phyloP scores from a whole-genome alignment of 1,284 basidiomycete genomes.

The Cutaneotrichosporon cavernicola region DNA sequence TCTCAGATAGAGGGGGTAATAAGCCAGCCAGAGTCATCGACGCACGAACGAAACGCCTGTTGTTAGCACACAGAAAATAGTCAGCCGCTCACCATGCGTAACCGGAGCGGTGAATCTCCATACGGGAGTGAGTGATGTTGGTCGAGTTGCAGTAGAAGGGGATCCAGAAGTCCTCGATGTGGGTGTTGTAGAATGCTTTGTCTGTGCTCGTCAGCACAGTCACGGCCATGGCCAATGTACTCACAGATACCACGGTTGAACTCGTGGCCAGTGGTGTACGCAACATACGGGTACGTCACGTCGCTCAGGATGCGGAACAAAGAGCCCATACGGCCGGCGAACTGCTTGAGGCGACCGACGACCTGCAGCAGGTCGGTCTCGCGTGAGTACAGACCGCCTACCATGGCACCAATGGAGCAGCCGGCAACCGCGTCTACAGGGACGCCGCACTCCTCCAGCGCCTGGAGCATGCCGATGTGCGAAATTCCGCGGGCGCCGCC shows the following conservation, averaged over 20 bases:
- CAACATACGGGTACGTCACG: constrained; percentile 93
- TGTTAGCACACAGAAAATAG: constrained; percentile 25
- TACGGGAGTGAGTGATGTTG: constrained; percentile 94
- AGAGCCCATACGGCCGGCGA: constrained; percentile 86
- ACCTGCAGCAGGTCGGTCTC: constrained; percentile 88
- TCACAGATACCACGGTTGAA: constrained; percentile 55
- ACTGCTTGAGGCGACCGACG: constrained; percentile 66
- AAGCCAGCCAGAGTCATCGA: constrained; percentile 97
- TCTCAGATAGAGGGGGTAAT: constrained; percentile 90
- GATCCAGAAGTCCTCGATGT: constrained; percentile 99
- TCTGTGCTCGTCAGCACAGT: constrained; percentile 36
- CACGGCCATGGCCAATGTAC: constrained; percentile 7
- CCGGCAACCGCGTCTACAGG: constrained; percentile 90
- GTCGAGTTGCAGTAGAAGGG: constrained; percentile 98
- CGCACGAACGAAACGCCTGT: constrained; percentile 66
- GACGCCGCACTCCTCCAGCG: constrained; percentile 85
- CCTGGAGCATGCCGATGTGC: constrained; percentile 85
- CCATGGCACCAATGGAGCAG: constrained; percentile 85
- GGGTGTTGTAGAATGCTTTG: constrained; percentile 77
- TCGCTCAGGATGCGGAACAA: constrained; percentile 93
- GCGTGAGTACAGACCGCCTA: constrained; percentile 93
- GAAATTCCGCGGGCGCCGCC: constrained; percentile 94
- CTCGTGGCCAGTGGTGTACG: constrained; percentile 96
- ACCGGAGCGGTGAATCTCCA: constrained; percentile 96
- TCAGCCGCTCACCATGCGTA: constrained; percentile 73